Evolutionary conservation across 148 eudicot species (phyloP).

Genomic region (Fagopyrum esculentum): DNA sequence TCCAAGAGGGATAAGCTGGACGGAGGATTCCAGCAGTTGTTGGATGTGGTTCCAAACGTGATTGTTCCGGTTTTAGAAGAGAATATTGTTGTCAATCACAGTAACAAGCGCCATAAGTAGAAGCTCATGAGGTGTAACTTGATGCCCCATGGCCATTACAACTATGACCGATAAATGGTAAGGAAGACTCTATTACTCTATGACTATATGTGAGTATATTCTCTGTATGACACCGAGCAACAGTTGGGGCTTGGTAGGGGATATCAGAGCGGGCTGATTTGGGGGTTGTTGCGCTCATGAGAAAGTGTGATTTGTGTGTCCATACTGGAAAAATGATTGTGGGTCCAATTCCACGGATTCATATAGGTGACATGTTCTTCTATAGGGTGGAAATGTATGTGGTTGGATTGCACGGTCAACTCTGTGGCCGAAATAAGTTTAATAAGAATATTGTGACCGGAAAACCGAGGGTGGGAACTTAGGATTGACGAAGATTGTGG

Average conservation of each 20-base stretch:
- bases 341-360: slow-evolving; percentile 73
- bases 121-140: slow-evolving; percentile 69
- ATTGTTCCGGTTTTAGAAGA: slow-evolving; percentile 41
- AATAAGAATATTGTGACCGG: slow-evolving; percentile 48
- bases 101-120: slow-evolving; percentile 27
- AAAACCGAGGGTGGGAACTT: slow-evolving; percentile 74
- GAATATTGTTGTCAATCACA: neutral
- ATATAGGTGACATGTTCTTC: slow-evolving; percentile 73
- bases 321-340: slow-evolving; percentile 76
- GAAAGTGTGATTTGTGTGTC: slow-evolving; percentile 61
- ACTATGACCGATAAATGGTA: slow-evolving; percentile 47
- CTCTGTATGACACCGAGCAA: slow-evolving; percentile 41
- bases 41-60: slow-evolving; percentile 39
- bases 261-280: slow-evolving; percentile 59
- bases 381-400: slow-evolving; percentile 84
- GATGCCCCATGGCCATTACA: slow-evolving; percentile 39
- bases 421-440: slow-evolving; percentile 68
- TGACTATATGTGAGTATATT: slow-evolving; percentile 46
- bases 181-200: slow-evolving; percentile 58
- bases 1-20: slow-evolving; percentile 11
- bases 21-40: slow-evolving; percentile 6
- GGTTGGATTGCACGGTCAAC: slow-evolving; percentile 74
- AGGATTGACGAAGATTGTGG: slow-evolving; percentile 78
- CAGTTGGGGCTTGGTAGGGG: slow-evolving; percentile 21
- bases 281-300: slow-evolving; percentile 48